A percentile compares a stretch with the other conserved stretches of the same genome.
phyloP scores from a whole-genome alignment of 139 green algal species.

The Trebouxia sp. region DNA sequence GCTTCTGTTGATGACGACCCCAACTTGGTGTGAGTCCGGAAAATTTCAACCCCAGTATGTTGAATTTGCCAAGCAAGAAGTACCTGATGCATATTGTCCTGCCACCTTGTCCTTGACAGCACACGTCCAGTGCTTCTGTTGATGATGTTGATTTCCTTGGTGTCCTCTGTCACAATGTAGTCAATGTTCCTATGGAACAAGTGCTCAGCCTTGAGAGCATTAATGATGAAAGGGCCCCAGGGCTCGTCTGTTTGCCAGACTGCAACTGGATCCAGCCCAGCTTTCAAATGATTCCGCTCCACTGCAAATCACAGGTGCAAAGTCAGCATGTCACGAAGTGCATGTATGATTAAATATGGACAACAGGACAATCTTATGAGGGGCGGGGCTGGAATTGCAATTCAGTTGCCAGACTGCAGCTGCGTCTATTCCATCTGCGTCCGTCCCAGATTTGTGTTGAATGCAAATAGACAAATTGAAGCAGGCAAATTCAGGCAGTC shows the following conservation, averaged over 20 bases:
- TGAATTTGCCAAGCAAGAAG: too few species aligned
- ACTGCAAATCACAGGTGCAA: too few species aligned
- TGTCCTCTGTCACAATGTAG: constrained; percentile 64
- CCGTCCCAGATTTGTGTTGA: too few species aligned
- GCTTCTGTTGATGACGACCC: too few species aligned
- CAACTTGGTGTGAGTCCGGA: too few species aligned
- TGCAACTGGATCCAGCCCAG: neutral
- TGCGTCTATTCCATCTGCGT: too few species aligned
- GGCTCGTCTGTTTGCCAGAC: constrained; percentile 23
- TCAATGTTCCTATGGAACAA: constrained; percentile 56
- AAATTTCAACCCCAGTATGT: too few species aligned
- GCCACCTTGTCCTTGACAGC: constrained; percentile 52
- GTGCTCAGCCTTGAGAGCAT: constrained; percentile 55
- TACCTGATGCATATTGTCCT: constrained; percentile 68
- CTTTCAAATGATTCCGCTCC: constrained; percentile 8
- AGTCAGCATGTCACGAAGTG: neutral
- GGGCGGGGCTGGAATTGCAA: too few species aligned
- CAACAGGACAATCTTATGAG: too few species aligned
- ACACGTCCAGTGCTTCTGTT: constrained; percentile 61
- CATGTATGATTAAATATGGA: neutral
- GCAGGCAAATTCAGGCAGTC: too few species aligned
- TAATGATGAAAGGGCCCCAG: constrained; percentile 61
- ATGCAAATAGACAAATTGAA: too few species aligned
- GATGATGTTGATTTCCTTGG: constrained; percentile 65
- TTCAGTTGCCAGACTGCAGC: too few species aligned